phyloP scores from a whole-genome alignment of 768 basidiomycete genomes.

The Serendipita sp. region DNA sequence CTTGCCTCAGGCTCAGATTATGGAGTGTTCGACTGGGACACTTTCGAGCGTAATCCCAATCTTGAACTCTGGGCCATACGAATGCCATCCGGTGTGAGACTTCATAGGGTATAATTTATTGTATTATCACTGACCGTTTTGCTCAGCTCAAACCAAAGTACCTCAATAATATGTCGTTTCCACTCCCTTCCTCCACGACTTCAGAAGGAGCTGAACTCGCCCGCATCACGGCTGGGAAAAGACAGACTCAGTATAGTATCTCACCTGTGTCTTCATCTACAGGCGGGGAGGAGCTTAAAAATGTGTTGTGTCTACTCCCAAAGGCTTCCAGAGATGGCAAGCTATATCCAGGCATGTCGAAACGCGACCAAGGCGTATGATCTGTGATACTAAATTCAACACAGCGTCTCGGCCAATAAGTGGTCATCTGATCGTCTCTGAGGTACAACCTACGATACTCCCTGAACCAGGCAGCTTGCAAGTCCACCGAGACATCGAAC shows the following conservation, averaged over 20 bases:
- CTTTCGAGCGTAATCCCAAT: constrained; percentile 34
- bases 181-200: background rate
- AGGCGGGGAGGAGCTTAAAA: constrained; percentile 48
- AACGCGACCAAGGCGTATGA: background rate
- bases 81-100: constrained; percentile 45
- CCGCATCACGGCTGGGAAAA: background rate
- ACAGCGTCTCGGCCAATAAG: background rate
- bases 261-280: constrained; percentile 9
- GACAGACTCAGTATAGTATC: background rate
- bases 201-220: background rate
- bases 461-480: background rate
- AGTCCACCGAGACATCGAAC: background rate
- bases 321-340: constrained; percentile 42
- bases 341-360: constrained; percentile 35
- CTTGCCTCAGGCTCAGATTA: constrained; percentile 30
- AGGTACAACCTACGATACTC: background rate
- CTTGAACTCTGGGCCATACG: constrained; percentile 57
- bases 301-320: constrained; percentile 46
- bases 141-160: constrained; percentile 49
- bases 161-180: constrained; percentile 24
- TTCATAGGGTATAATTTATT: background rate
- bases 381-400: background rate
- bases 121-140: background rate
- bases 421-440: background rate
- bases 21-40: constrained; percentile 50